Evolutionary conservation across 305 asterid genomes (phyloP), one percentile per base, ranked within the genome.

Genomic region (Lippia alba): DNA sequence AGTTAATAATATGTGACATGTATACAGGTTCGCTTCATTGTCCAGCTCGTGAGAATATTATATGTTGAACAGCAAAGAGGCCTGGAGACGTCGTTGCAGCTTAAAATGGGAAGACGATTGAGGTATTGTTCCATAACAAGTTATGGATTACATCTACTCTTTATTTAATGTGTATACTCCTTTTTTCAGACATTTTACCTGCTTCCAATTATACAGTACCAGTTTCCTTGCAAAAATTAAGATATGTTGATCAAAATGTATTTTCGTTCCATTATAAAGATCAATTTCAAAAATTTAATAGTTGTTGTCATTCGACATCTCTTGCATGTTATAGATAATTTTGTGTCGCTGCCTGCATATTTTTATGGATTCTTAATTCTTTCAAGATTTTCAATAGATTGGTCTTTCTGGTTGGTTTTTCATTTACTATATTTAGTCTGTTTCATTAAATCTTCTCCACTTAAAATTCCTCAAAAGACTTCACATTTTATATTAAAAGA

Each of bases 31-130:
- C 96, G 89, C 80, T 91, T 91, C 76, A 86, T 90, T 46, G 89
- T 90, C 80, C 96, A 19, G 96, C 97, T 82, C 85, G 96, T 84
- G 97, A 92, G 77, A 92, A 92, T 82, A 92, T 92, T 96, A 92
- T 92, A 36, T 90, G 96, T 72, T 96, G 96, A 54, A 86, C 96
- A n/a, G 97, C 96, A 40, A 88, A 86, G 92, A 84, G 97, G 67
- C 97, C 96, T 20, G 96, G 97, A 49, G 97, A 92, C 70, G 66
- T 90, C 36, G 54, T 92, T 72, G 90, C 97, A 12, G 96, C 96
- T 61, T 90, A 96, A 58, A 92, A 92, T 63, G 96, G 96, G 54
- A 92, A 90, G 81, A 92, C 97, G n/a, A 88, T 90, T 67, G 97
- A 92, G 96, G 96, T 91, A 72, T 73, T 73, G 68, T 59, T 70